Conservation (phyloP, 768 basidiomycete species). For the Hebeloma cylindrosporum region DNA sequence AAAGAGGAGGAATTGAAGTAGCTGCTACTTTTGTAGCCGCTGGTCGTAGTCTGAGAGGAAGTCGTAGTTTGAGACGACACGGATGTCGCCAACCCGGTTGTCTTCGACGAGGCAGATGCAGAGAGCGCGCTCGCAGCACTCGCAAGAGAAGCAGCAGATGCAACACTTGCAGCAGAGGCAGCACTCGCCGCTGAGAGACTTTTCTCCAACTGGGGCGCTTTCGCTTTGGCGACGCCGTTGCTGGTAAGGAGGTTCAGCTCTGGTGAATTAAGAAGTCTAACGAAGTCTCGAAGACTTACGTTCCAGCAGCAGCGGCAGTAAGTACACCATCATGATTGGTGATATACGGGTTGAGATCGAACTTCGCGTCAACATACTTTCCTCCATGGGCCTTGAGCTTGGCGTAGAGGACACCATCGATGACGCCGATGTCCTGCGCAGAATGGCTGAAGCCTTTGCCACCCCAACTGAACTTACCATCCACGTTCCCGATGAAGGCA, state of each 20-base stretch:
- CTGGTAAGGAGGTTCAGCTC: not conserved
- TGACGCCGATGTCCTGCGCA: constrained; percentile 14
- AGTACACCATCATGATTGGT: constrained; percentile 16
- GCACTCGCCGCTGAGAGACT: constrained; percentile 6
- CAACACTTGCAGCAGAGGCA: constrained; percentile 4
- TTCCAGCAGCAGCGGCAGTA: constrained; percentile 8
- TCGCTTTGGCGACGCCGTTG: constrained; percentile 1
- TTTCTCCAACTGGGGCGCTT: constrained; percentile 2
- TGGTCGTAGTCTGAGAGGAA: constrained; percentile 9
- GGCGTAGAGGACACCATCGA: constrained; percentile 10
- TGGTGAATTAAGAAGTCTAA: not conserved
- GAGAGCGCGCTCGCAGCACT: constrained; percentile 13
- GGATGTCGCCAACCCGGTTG: too few relatives aligned
- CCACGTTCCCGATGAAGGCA: constrained; percentile 17
- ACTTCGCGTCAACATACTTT: constrained; percentile 16
- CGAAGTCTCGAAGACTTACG: not conserved
- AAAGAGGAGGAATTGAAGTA: constrained; percentile 19
- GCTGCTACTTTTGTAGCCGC: too few relatives aligned
- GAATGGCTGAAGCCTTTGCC: constrained; percentile 15
- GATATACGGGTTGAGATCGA: constrained; percentile 16
- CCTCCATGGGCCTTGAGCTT: constrained; percentile 14
- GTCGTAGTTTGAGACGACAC: constrained; percentile 5
- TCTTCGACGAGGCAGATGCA: constrained; percentile 9
- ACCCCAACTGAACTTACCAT: constrained; percentile 17
- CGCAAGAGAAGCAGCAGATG: constrained; percentile 3